Conservation (phyloP, 2,329 filamentous ascomycete species). For the Hypoxylon sp. region DNA sequence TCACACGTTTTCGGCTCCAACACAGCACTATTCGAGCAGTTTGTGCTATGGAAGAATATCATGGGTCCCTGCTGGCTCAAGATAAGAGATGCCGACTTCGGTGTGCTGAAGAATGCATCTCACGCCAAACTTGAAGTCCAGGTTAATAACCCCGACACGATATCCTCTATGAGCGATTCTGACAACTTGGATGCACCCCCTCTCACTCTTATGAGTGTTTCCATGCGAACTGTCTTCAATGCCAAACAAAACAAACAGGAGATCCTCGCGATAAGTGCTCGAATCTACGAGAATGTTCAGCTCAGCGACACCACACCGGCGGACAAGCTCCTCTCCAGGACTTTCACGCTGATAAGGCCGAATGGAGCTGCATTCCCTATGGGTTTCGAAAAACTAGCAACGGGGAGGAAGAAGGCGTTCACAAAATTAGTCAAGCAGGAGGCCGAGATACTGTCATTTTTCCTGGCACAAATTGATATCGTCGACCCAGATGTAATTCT, state of each 20-base stretch:
- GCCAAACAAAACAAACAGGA: constrained; percentile 96
- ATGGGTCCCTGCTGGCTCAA: constrained; percentile 99
- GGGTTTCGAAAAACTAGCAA: constrained; percentile 83
- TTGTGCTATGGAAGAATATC: constrained; percentile 98
- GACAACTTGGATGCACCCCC: constrained; percentile 87
- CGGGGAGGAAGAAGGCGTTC: constrained; percentile 77
- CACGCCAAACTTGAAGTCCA: constrained; percentile 96
- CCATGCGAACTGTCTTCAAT: constrained; percentile 89
- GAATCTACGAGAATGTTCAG: constrained; percentile 91
- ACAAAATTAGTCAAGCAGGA: constrained; percentile 88
- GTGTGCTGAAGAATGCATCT: constrained; percentile 87
- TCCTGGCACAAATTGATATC: constrained; percentile 87
- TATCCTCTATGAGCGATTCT: constrained; percentile 78
- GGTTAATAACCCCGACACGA: constrained; percentile 80
- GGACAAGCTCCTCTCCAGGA: constrained; percentile 88
- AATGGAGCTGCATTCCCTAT: constrained; percentile 80
- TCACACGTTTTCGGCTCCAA: constrained; percentile 94
- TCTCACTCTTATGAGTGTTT: constrained; percentile 94
- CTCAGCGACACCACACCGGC: constrained; percentile 88
- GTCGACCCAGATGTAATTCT: constrained; percentile 94
- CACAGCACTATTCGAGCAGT: constrained; percentile 95
- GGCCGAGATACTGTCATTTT: constrained; percentile 84
- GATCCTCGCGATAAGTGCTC: constrained; percentile 88
- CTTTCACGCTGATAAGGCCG: constrained; percentile 91
- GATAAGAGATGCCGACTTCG: constrained; percentile 87